Percentiles rank a stretch among this genome's conserved stretches.
phyloP scores from a whole-genome alignment of 768 basidiomycete genomes.

The Leccinum subtestaceum region DNA sequence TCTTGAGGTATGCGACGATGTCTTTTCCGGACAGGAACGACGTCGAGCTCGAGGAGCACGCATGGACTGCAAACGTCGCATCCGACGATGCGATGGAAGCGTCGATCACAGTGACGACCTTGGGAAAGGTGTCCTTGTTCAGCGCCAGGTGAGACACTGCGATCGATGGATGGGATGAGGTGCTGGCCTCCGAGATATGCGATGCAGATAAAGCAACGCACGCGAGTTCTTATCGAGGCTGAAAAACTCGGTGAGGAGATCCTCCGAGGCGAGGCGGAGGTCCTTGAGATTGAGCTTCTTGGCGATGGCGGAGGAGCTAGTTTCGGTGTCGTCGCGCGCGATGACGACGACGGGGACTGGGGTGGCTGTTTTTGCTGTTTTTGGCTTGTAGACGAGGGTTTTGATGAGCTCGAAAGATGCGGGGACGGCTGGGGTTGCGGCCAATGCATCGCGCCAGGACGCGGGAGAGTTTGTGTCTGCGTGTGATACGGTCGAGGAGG shows the following conservation, averaged over 20 bases:
- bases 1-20: slow-evolving; percentile 66
- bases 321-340: slow-evolving; percentile 82
- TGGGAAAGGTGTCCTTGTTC: slow-evolving; percentile 60
- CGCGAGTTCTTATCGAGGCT: slow-evolving; percentile 80
- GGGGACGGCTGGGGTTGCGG: slow-evolving; percentile 48
- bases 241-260: slow-evolving; percentile 84
- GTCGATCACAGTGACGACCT: slow-evolving; percentile 75
- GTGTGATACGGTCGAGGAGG: slow-evolving; percentile 49
- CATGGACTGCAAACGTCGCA: slow-evolving; percentile 71
- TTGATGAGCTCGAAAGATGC: slow-evolving; percentile 72
- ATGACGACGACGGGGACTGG: slow-evolving; percentile 86
- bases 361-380: slow-evolving; percentile 85
- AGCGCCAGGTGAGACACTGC: slow-evolving; percentile 83
- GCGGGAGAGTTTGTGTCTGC: slow-evolving; percentile 63
- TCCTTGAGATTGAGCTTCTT: too few species aligned
- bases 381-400: slow-evolving; percentile 93
- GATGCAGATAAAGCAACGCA: slow-evolving; percentile 40
- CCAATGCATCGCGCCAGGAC: slow-evolving; percentile 74
- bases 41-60: slow-evolving; percentile 65
- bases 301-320: slow-evolving; percentile 50
- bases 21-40: slow-evolving; percentile 79
- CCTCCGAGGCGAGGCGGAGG: slow-evolving; percentile 64
- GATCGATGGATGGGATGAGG: slow-evolving; percentile 8
- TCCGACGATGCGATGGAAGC: slow-evolving; percentile 65
- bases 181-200: not conserved